Percentiles rank a stretch among this genome's conserved stretches.
These are phyloP conservation scores for Gigaspora rosea DNA, from an alignment of 192 early-diverging fungal genomes.

Conservation along the genomic window DNA sequence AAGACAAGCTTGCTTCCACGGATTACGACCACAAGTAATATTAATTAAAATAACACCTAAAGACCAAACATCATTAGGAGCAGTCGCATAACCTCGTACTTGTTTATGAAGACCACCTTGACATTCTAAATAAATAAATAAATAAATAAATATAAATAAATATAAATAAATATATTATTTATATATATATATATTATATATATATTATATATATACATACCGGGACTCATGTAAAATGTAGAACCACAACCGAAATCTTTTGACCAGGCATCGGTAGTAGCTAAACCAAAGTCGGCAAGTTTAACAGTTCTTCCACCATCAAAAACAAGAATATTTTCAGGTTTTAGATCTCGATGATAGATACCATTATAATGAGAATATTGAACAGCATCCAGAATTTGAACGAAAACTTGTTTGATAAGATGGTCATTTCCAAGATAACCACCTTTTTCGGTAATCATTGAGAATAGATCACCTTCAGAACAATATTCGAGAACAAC, in stretches of 20 bases:
- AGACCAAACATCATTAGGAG: constrained; percentile 85
- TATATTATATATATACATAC: no score
- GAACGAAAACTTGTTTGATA: constrained; percentile 77
- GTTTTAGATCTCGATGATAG: constrained; percentile 80
- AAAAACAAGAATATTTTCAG: constrained; percentile 77
- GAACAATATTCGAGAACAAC: constrained; percentile 75
- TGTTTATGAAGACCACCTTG: constrained; percentile 67
- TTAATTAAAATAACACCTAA: constrained; percentile 92
- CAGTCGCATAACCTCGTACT: constrained; percentile 59
- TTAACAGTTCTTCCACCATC: constrained; percentile 68
- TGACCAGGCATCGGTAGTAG: constrained; percentile 68
- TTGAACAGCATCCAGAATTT: constrained; percentile 81
- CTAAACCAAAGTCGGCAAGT: constrained; percentile 94
- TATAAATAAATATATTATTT: constrained; percentile 12
- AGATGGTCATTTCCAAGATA: constrained; percentile 71
- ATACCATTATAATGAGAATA: constrained; percentile 69
- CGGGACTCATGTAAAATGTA: constrained; percentile 59
- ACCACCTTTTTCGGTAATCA: constrained; percentile 79
- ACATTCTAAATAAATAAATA: constrained; percentile 48
- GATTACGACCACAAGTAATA: constrained; percentile 74
- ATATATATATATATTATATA: no score
- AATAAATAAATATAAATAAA: constrained; percentile 10
- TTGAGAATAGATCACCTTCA: constrained; percentile 93
- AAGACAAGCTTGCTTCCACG: constrained; percentile 74
- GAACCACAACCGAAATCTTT: constrained; percentile 70